phyloP scores from a whole-genome alignment of 148 eudicot species.

The Chenopodium berlandieri region DNA sequence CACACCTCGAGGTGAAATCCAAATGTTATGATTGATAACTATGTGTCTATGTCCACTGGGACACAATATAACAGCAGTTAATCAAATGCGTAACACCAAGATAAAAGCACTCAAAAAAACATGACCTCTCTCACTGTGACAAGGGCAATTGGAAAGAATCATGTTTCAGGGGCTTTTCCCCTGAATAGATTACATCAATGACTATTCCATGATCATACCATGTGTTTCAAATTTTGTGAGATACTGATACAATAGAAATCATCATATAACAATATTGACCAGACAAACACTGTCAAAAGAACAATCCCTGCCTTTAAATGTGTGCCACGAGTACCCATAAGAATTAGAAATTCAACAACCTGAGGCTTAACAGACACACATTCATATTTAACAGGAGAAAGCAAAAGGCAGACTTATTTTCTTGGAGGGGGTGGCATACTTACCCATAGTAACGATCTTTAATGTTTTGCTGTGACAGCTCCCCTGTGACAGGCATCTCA shows the following conservation, averaged over 20 bases:
- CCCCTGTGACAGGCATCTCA: constrained; percentile 97
- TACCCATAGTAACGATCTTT: constrained; percentile 99
- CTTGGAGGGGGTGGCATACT: constrained; percentile 9
- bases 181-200: background rate
- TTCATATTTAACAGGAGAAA: background rate
- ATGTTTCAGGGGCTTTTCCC: background rate
- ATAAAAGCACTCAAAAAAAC: background rate
- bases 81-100: background rate
- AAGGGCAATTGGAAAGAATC: background rate
- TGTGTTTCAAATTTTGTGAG: background rate
- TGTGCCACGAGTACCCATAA: background rate
- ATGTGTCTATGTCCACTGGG: too few species aligned
- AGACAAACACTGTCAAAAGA: background rate
- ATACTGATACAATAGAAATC: background rate
- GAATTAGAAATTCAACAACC: background rate
- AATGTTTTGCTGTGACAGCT: constrained; percentile 91
- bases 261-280: background rate
- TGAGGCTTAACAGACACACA: background rate
- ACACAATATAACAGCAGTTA: too few species aligned
- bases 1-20: too few species aligned
- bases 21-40: too few species aligned
- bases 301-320: background rate
- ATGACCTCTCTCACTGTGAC: background rate
- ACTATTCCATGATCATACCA: background rate
- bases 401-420: background rate